These are phyloP conservation scores for Furcasterigmium furcatum DNA, from an alignment of 2,329 filamentous ascomycete genomes.

Conservation along the genomic window DNA sequence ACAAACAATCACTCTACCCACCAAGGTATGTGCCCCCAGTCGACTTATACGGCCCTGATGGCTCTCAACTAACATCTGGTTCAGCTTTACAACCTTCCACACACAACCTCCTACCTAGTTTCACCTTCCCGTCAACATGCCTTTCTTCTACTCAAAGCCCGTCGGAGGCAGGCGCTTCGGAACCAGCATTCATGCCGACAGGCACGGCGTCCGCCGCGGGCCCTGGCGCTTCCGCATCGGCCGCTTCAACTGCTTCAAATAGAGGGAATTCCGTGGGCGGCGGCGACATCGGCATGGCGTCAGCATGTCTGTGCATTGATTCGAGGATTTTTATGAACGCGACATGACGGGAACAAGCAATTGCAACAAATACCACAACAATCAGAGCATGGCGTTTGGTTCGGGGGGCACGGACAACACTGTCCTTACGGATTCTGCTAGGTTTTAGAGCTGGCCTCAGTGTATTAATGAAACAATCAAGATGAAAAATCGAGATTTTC, in stretches of 20 bases:
- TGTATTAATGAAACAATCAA: too few species aligned
- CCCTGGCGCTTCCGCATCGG: conserved; percentile 49
- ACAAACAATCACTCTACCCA: too few species aligned
- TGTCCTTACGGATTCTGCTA: neutral
- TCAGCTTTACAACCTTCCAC: neutral
- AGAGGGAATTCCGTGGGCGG: neutral
- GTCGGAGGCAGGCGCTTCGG: conserved; percentile 47
- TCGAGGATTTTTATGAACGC: conserved; percentile 3
- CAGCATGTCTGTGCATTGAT: conserved; percentile 5
- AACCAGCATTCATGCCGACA: conserved; percentile 42
- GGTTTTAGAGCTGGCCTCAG: neutral
- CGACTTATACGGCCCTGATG: too few species aligned
- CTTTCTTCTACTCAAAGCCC: conserved; percentile 42
- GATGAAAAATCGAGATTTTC: too few species aligned
- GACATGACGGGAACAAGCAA: too few species aligned
- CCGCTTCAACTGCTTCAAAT: conserved; percentile 48
- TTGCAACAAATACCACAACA: too few species aligned
- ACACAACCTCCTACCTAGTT: too few species aligned
- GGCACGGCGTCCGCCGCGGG: conserved; percentile 43
- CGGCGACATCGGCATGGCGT: neutral
- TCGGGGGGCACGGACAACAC: neutral
- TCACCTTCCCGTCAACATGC: conserved; percentile 37
- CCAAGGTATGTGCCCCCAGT: too few species aligned
- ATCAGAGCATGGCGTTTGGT: neutral
- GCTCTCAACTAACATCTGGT: too few species aligned